These are phyloP conservation scores for Penicillium daleae DNA, from an alignment of 495 filamentous ascomycete genomes.

Conservation along the genomic window DNA sequence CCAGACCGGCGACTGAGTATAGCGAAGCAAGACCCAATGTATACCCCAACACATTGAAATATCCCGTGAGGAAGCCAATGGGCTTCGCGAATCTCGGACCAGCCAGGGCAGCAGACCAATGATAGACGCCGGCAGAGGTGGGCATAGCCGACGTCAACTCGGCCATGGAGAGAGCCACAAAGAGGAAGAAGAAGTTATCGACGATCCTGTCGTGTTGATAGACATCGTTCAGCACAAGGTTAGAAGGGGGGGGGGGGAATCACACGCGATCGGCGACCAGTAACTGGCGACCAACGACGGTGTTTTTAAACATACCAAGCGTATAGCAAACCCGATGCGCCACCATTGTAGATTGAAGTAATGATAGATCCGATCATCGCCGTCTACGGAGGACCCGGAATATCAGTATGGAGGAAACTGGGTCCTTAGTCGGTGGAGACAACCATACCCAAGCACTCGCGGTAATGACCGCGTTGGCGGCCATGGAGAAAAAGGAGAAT, in stretches of 20 bases:
- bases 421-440: not conserved
- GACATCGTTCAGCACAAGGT: constrained; percentile 1
- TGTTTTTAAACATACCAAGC: constrained; percentile 5
- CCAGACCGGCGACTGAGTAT: constrained; percentile 14
- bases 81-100: constrained; percentile 11
- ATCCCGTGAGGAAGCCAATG: constrained; percentile 14
- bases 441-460: constrained; percentile 13
- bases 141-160: constrained; percentile 18
- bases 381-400: constrained; percentile 1
- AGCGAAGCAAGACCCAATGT: constrained; percentile 14
- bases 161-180: constrained; percentile 14
- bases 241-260: not conserved
- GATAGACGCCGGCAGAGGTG: constrained; percentile 16
- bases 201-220: constrained; percentile 7
- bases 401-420: constrained; percentile 4
- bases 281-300: not conserved
- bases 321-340: constrained; percentile 12
- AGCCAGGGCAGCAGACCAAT: constrained; percentile 16
- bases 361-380: constrained; percentile 16
- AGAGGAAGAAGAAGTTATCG: constrained; percentile 19
- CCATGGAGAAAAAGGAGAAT: constrained; percentile 17
- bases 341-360: constrained; percentile 20
- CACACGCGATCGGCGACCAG: not conserved
- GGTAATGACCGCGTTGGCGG: constrained; percentile 16
- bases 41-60: constrained; percentile 16